Evolutionary conservation across 1,139 yeast genomes (phyloP).

Genomic region (Zygosaccharomyces sapae): DNA sequence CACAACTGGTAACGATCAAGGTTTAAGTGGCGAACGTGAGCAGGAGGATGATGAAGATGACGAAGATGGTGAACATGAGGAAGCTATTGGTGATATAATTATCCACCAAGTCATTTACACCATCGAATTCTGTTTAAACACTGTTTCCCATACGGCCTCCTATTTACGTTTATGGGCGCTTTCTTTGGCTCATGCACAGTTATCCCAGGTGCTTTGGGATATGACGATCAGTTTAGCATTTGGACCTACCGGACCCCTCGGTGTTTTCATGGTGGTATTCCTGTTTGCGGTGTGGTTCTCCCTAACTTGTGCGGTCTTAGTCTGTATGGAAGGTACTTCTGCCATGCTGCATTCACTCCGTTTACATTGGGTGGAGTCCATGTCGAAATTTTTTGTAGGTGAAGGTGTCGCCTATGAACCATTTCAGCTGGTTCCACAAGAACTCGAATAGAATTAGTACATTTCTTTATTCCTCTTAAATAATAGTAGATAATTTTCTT

Average conservation of each 20-base stretch:
- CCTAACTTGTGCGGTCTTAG: slow-evolving; percentile 83
- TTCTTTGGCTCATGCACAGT: slow-evolving; percentile 94
- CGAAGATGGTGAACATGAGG: slow-evolving; percentile 47
- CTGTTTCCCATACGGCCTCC: slow-evolving; percentile 98
- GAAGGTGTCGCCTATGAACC: slow-evolving; percentile 90
- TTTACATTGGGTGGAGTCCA: slow-evolving; percentile 98
- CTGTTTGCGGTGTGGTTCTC: slow-evolving; percentile 94
- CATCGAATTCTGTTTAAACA: slow-evolving; percentile 93
- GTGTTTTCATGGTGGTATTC: slow-evolving; percentile 67
- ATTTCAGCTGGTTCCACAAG: slow-evolving; percentile 39
- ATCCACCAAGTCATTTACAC: slow-evolving; percentile 98
- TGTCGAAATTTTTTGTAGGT: slow-evolving; percentile 96
- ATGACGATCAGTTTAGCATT: slow-evolving; percentile 91
- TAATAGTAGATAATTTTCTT: not conserved
- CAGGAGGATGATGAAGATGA: slow-evolving; percentile 41
- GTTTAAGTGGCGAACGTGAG: slow-evolving; percentile 11
- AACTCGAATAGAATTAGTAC: slow-evolving; percentile 2
- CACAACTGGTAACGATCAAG: slow-evolving; percentile 12
- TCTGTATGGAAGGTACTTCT: slow-evolving; percentile 97
- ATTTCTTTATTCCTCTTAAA: not conserved
- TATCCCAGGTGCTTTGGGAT: slow-evolving; percentile 89
- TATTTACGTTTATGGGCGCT: slow-evolving; percentile 96
- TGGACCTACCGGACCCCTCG: slow-evolving; percentile 63
- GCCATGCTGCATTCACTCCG: slow-evolving; percentile 98
- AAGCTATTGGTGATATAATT: slow-evolving; percentile 85